Evolutionary conservation across 2,329 filamentous ascomycete species (phyloP), one percentile per base, ranked within the genome.

Genomic region (Periconia macrospinosa): DNA sequence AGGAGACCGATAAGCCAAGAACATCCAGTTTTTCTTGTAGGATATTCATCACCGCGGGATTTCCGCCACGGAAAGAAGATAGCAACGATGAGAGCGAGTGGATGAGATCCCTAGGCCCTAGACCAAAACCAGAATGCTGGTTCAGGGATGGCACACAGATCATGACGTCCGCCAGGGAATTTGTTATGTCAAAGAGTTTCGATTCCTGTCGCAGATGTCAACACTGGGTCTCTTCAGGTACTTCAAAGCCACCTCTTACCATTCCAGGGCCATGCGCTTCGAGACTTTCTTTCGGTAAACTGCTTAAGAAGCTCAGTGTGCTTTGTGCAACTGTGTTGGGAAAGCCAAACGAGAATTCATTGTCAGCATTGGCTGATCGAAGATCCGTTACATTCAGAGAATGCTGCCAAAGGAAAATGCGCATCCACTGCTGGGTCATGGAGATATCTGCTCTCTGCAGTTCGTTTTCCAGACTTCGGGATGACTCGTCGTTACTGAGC

Each of bases 401-500:
- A 54, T 71, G 66, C 47, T 72, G 70, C 70, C 70, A 72, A 3
- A 72, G 45, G 50, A 70, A 71, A 3, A 72, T 71, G 7, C 70
- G 65, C 70, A 72, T 71, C 70, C 70, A 72, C 45, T 72, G 70
- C 41, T 72, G 70, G 2, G 70, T 72, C 68, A 72, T 72, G 0
- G 68, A 69, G 6, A 72, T 72, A 35, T 72, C 69, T 9, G 69
- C 70, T n/a, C 70, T 61, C 47, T 71, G 68, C 7, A 72, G 52
- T 44, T 71, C 69, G n/a, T 71, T 72, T n/a, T 69, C 61, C 1
- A 71, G 57, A 47, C 59, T 63, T 9, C 61, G 63, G 8, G 65
- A 60, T 2, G 65, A 54, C 30, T 66, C 60, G 15, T 72, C 70
- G 43, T 63, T 63, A 37, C 59, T 65, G 18, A 72, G 64, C 41